phyloP scores from a whole-genome alignment of 495 filamentous ascomycete species.

The Penicillium paxilli region DNA sequence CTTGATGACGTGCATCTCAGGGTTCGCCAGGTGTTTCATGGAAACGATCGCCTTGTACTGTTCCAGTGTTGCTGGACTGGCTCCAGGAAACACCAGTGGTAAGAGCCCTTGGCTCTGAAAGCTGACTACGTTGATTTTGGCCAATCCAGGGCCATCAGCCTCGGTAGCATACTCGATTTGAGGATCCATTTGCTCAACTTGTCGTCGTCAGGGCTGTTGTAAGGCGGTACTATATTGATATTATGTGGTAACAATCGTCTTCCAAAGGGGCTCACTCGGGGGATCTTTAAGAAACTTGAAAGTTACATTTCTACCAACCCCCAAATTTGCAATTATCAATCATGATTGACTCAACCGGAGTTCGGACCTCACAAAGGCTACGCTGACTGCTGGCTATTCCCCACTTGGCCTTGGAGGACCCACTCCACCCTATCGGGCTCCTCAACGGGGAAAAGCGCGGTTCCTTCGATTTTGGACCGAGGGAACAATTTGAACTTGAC shows the following conservation, averaged over 20 bases:
- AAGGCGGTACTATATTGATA: too few species aligned
- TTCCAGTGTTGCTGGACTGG: constrained; percentile 1
- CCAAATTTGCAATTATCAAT: neutral
- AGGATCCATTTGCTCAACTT: constrained; percentile 14
- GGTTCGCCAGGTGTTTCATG: constrained; percentile 27
- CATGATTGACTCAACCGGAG: neutral
- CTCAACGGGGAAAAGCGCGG: neutral
- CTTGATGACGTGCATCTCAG: constrained; percentile 27
- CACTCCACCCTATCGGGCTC: neutral
- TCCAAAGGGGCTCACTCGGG: too few species aligned
- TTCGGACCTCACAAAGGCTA: neutral
- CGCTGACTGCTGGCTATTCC: neutral
- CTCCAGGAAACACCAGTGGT: constrained; percentile 15
- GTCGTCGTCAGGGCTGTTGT: too few species aligned
- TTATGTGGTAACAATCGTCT: too few species aligned
- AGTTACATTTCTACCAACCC: too few species aligned
- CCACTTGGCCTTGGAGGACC: too few species aligned
- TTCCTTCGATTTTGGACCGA: too few species aligned
- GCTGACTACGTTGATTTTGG: constrained; percentile 22
- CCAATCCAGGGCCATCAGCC: constrained; percentile 17
- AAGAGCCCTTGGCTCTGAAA: constrained; percentile 15
- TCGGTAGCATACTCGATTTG: constrained; percentile 24
- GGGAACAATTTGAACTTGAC: too few species aligned
- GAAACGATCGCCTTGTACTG: constrained; percentile 18
- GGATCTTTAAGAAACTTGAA: too few species aligned